phyloP scores from a whole-genome alignment of 139 green algal species.

The Chlorella vulgaris region DNA sequence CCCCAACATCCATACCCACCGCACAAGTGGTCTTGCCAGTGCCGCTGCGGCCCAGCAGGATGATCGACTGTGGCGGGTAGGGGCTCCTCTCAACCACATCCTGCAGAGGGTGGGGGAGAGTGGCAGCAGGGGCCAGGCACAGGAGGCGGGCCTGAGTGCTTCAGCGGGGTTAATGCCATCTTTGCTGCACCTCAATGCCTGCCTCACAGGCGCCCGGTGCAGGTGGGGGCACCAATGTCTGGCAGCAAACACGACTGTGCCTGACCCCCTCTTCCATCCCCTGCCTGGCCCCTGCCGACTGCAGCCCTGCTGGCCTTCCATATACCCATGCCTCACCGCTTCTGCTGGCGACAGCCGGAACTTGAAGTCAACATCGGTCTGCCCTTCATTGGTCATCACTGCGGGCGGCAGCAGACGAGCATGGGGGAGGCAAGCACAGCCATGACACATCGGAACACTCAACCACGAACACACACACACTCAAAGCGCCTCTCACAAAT shows the following conservation, averaged over 20 bases:
- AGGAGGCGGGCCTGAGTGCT: background rate
- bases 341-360: conserved; percentile 46
- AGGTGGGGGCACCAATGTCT: background rate
- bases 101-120: conserved; percentile 24
- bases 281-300: too few relatives aligned
- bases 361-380: conserved; percentile 53
- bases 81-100: conserved; percentile 58
- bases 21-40: conserved; percentile 81
- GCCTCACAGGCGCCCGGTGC: too few relatives aligned
- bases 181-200: too few relatives aligned
- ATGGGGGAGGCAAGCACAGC: background rate
- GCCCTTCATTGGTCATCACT: conserved; percentile 20
- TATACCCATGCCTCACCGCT: background rate
- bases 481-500: too few relatives aligned
- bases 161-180: background rate
- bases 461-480: too few relatives aligned
- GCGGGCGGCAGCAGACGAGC: background rate
- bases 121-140: background rate
- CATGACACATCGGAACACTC: background rate
- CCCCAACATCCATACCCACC: too few relatives aligned
- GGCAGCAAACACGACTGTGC: background rate
- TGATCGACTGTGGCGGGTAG: conserved; percentile 55
- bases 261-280: background rate
- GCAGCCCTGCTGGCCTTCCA: background rate
- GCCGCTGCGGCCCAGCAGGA: conserved; percentile 75